Evolutionary conservation across 768 basidiomycete species (phyloP), one percentile per base, ranked within the genome.

Genomic region (Pluteus cervinus): DNA sequence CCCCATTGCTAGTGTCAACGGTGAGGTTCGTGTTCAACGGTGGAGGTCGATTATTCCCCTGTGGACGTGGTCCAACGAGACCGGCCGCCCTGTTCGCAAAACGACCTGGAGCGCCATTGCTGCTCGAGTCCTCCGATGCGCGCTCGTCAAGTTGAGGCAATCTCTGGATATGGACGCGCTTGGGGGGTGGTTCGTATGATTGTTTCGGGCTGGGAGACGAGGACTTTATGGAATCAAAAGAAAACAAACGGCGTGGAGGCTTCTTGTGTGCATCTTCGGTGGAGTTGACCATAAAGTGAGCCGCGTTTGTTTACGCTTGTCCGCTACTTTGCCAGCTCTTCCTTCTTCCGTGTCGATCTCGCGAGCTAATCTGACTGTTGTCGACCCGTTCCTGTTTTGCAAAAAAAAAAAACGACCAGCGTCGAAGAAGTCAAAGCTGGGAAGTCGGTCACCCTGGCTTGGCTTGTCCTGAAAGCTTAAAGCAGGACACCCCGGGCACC

Each of bases 161-260:
- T 28, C 14, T 9, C 26, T 28, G 26, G 9, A 14, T 28, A 9
- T 28, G 9, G 26, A 28, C 18, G 33, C 33, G 23, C 12, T 20
- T 33, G 41, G n/a, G 33, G 37, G 30, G 39, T 20, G 28, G 24
- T 39, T 24, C 2, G 44, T 24, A 5, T 35, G 24, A 10, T 33
- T 18, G 16, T 33, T 10, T n/a, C n/a, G 16, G 47, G 29, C 18
- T 44, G 40, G 17, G 33, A 4, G 39, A 40, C 15, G 38, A 34
- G 15, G 24, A 4, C 31, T 53, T 50, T 11, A 54, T 28, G 29
- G 42, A 29, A 24, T 58, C 57, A 28, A 55, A 56, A 6, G 57
- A 55, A 30, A 58, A 46, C 5, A 58, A 36, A 25, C 55, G 50
- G 37, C 47, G 47, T 15, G 48, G 40, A 33, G 43, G 37, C 16